Evolutionary conservation across 352 stramenopile genomes (phyloP).

Genomic region (Pythium volutum): DNA sequence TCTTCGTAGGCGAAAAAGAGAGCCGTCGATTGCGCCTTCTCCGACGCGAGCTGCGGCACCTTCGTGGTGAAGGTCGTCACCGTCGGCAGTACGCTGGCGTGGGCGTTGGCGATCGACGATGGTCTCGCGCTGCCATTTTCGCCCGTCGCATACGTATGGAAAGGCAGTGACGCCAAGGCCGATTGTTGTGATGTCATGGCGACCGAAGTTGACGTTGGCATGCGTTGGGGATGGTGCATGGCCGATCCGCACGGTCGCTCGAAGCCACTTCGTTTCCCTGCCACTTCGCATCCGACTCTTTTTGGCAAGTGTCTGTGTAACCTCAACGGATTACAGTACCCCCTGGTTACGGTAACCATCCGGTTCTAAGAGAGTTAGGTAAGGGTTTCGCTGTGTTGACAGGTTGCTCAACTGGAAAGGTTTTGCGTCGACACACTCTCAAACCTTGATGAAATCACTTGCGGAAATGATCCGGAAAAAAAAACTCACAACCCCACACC

Average conservation of each 20-base stretch:
- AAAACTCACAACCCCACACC: too few species aligned
- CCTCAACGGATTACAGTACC: too few species aligned
- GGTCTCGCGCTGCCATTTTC: neutral
- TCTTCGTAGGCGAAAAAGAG: conserved; percentile 15
- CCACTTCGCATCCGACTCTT: conserved; percentile 11
- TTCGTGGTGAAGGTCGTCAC: conserved; percentile 18
- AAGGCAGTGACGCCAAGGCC: neutral
- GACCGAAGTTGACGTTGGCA: neutral
- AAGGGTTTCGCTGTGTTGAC: too few species aligned
- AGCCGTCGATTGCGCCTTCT: conserved; percentile 12
- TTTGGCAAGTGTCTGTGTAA: neutral
- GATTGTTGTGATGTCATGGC: conserved; percentile 5
- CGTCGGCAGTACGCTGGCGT: neutral
- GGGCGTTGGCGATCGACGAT: neutral
- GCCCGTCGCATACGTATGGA: conserved; percentile 5
- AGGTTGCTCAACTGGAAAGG: too few species aligned
- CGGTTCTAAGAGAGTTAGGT: neutral
- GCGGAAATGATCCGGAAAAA: too few species aligned
- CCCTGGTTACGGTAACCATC: neutral
- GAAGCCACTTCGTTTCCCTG: conserved; percentile 1
- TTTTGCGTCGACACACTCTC: too few species aligned
- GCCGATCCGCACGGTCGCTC: conserved; percentile 8
- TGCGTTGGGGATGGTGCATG: conserved; percentile 9
- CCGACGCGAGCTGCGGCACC: conserved; percentile 4
- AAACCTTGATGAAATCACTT: too few species aligned